Evolutionary conservation across 768 basidiomycete species (phyloP).

Genomic region (Agaricus sinodeliciosus): DNA sequence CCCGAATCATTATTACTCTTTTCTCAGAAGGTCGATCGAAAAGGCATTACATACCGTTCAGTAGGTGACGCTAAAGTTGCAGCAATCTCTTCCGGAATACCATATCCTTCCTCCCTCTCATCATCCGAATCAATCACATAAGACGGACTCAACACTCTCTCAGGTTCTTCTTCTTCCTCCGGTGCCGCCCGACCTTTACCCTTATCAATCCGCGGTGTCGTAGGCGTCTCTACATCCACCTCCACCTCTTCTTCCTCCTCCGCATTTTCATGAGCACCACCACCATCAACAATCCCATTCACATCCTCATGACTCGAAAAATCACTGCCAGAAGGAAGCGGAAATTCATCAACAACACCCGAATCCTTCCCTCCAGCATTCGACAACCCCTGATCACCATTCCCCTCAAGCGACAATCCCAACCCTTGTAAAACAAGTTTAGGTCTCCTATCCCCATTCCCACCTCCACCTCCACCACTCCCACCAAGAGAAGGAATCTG

Average conservation of each 20-base stretch:
- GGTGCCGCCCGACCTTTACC: slow-evolving; percentile 71
- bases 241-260: slow-evolving; percentile 21
- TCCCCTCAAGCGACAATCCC: slow-evolving; percentile 30
- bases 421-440: slow-evolving; percentile 38
- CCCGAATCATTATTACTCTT: background rate
- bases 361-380: too few species aligned
- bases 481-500: slow-evolving; percentile 23
- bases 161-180: slow-evolving; percentile 51
- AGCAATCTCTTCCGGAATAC: slow-evolving; percentile 29
- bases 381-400: too few species aligned
- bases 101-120: slow-evolving; percentile 45
- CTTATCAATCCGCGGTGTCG: slow-evolving; percentile 68
- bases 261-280: slow-evolving; percentile 3
- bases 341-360: background rate
- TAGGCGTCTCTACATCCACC: slow-evolving; percentile 30
- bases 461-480: background rate
- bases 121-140: slow-evolving; percentile 44
- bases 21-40: too few species aligned
- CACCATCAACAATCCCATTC: background rate
- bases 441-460: slow-evolving; percentile 19
- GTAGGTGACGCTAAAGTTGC: slow-evolving; percentile 30
- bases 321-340: too few species aligned
- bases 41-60: slow-evolving; percentile 41
- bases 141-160: slow-evolving; percentile 69
- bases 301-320: too few species aligned